Conservation (phyloP, 2,329 filamentous ascomycete genomes). For the Pyrenochaeta sp. region DNA sequence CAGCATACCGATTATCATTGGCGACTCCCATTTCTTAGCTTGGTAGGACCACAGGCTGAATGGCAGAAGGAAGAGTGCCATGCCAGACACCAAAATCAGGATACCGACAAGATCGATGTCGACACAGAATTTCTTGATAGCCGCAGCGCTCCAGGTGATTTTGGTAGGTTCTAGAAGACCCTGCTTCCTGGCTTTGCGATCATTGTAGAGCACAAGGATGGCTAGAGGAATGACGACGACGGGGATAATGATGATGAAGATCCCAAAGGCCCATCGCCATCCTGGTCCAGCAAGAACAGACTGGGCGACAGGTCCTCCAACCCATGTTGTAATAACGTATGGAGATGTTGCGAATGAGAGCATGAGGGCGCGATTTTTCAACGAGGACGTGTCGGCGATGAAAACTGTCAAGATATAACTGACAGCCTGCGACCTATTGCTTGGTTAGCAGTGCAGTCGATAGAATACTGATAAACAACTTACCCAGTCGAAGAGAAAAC, state of each 20-base stretch:
- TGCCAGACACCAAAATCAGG: constrained; percentile 64
- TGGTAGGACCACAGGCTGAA: constrained; percentile 61
- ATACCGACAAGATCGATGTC: constrained; percentile 71
- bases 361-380: constrained; percentile 69
- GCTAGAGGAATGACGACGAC: constrained; percentile 67
- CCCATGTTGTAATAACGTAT: constrained; percentile 70
- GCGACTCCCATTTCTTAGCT: constrained; percentile 39
- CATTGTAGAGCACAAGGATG: constrained; percentile 63
- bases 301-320: constrained; percentile 65
- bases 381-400: constrained; percentile 69
- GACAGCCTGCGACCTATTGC: constrained; percentile 15
- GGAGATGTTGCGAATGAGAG: constrained; percentile 68
- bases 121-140: constrained; percentile 59
- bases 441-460: not conserved
- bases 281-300: constrained; percentile 61
- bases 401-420: constrained; percentile 67
- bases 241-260: constrained; percentile 70
- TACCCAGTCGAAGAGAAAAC: constrained; percentile 70
- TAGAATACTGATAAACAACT: constrained; percentile 56
- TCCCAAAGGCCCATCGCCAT: constrained; percentile 73
- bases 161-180: constrained; percentile 60
- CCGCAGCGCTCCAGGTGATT: constrained; percentile 46
- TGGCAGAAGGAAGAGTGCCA: constrained; percentile 71
- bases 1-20: constrained; percentile 48
- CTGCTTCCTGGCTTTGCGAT: constrained; percentile 63